Conservation (phyloP, 1,284 basidiomycete genomes). For the Meripilus lineatus region DNA sequence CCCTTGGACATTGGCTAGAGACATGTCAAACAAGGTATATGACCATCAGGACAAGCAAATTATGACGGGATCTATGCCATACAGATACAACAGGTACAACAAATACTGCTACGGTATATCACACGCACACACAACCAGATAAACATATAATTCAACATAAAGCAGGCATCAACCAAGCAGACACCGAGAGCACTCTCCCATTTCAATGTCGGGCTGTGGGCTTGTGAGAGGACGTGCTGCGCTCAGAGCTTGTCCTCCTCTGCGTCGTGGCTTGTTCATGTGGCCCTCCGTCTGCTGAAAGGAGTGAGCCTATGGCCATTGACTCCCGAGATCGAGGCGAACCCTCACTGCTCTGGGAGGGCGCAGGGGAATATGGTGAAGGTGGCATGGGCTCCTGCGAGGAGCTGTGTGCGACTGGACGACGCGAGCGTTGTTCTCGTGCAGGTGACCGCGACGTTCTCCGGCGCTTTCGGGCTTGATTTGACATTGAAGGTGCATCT, state of each 20-base stretch:
- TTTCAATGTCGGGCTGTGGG: not conserved
- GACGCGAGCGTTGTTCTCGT: conserved; percentile 13
- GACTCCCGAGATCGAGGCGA: conserved; percentile 28
- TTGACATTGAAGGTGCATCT: conserved; percentile 9
- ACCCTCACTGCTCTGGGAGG: conserved; percentile 24
- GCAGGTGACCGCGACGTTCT: conserved; percentile 24
- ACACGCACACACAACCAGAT: no score
- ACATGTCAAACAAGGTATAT: no score
- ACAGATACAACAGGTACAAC: no score
- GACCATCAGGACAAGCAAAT: no score
- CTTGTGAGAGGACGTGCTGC: conserved; percentile 1
- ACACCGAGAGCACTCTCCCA: no score
- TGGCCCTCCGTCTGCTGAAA: conserved; percentile 31
- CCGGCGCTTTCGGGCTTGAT: conserved; percentile 24
- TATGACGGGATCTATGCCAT: no score
- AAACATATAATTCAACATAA: no score
- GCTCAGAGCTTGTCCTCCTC: conserved; percentile 7
- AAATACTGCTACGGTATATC: no score
- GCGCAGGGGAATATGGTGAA: conserved; percentile 25
- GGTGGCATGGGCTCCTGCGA: conserved; percentile 19
- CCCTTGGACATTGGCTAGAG: no score
- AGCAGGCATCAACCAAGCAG: no score
- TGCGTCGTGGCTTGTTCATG: not conserved
- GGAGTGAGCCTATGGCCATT: conserved; percentile 39
- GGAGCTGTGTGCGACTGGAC: conserved; percentile 1